phyloP scores from a whole-genome alignment of 2,329 filamentous ascomycete genomes.

The Bretziella fagacearum region DNA sequence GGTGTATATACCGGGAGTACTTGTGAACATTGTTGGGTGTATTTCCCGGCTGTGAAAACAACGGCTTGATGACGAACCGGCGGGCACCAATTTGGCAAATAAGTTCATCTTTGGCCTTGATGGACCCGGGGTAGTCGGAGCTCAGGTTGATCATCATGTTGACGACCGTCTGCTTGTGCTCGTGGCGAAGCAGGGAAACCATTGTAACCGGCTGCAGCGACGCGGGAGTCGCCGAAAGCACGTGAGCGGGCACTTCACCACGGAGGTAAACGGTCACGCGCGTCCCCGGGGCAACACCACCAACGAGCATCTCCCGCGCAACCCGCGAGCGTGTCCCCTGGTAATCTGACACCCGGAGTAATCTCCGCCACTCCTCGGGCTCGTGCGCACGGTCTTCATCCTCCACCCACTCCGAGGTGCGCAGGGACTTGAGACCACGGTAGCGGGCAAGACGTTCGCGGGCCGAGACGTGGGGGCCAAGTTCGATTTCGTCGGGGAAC shows the following conservation, averaged over 20 bases:
- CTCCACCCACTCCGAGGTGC: conserved; percentile 75
- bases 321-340: conserved; percentile 62
- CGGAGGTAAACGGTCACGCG: conserved; percentile 64
- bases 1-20: conserved; percentile 80
- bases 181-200: conserved; percentile 80
- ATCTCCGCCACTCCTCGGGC: conserved; percentile 73
- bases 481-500: conserved; percentile 93
- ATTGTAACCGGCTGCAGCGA: conserved; percentile 46
- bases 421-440: conserved; percentile 78
- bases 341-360: conserved; percentile 83
- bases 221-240: conserved; percentile 31
- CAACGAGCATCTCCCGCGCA: conserved; percentile 69
- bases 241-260: conserved; percentile 28
- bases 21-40: conserved; percentile 97
- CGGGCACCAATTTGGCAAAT: conserved; percentile 83
- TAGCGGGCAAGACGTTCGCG: conserved; percentile 74
- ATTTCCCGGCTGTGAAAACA: conserved; percentile 77
- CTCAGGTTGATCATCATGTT: conserved; percentile 82
- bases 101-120: conserved; percentile 85
- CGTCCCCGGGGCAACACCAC: conserved; percentile 69
- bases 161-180: conserved; percentile 80
- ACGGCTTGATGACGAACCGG: conserved; percentile 70
- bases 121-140: conserved; percentile 54
- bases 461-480: conserved; percentile 73
- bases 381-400: conserved; percentile 75